These are phyloP conservation scores for Darksidea phi DNA, from an alignment of 495 filamentous ascomycete species.

Conservation along the genomic window DNA sequence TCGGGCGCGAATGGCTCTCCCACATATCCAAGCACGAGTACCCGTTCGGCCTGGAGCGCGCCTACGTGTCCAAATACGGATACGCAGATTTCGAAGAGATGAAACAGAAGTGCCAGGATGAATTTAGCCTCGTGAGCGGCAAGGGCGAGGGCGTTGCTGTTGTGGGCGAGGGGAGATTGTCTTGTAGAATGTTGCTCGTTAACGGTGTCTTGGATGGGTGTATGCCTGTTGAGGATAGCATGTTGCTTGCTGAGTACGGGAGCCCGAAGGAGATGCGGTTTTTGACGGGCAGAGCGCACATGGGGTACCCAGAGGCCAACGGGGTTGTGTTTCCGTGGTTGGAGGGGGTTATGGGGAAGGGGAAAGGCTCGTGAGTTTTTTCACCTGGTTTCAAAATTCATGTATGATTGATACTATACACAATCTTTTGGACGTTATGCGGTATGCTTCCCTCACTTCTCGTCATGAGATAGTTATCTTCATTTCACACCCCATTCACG, in stretches of 20 bases:
- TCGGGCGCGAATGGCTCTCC: constrained; percentile 62
- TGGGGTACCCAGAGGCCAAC: constrained; percentile 32
- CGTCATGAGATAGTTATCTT: no score
- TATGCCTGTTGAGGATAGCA: constrained; percentile 74
- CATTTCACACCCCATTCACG: no score
- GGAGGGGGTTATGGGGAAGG: constrained; percentile 22
- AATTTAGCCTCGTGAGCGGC: constrained; percentile 65
- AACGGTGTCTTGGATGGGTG: constrained; percentile 55
- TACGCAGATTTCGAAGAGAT: constrained; percentile 60
- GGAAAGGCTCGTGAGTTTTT: no score
- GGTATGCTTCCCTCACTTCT: no score
- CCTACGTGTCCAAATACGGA: constrained; percentile 57
- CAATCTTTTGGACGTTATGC: no score
- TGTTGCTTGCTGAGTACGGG: constrained; percentile 68
- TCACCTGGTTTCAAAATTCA: no score
- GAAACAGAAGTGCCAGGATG: constrained; percentile 58
- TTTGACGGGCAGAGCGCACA: constrained; percentile 21
- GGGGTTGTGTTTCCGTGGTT: constrained; percentile 28
- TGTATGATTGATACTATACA: no score
- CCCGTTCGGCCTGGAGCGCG: constrained; percentile 54
- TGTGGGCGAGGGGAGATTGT: constrained; percentile 48
- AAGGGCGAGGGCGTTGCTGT: constrained; percentile 53
- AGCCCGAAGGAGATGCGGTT: constrained; percentile 67
- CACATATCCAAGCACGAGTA: constrained; percentile 70
- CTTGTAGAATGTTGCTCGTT: constrained; percentile 61